Evolutionary conservation across 2,329 filamentous ascomycete species (phyloP).

Genomic region (Delphinella strobiligena): DNA sequence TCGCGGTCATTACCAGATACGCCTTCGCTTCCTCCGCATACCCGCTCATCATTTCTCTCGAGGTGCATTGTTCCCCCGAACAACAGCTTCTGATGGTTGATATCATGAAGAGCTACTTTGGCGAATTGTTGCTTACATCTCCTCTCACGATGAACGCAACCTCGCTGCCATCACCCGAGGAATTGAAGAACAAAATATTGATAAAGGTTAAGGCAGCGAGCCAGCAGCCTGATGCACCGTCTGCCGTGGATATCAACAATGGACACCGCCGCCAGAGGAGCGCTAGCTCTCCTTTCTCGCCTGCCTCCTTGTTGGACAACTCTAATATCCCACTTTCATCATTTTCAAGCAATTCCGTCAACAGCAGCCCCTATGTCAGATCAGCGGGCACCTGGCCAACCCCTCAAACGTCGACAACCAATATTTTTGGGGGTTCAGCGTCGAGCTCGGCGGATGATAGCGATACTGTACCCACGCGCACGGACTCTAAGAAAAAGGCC

Average conservation of each 20-base stretch:
- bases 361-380: neutral
- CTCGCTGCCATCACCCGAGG: slow-evolving; percentile 70
- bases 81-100: slow-evolving; percentile 84
- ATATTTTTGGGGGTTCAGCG: slow-evolving; percentile 23
- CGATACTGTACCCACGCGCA: slow-evolving; percentile 48
- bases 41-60: slow-evolving; percentile 86
- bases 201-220: slow-evolving; percentile 88
- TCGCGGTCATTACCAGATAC: slow-evolving; percentile 87
- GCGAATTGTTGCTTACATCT: slow-evolving; percentile 63
- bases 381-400: slow-evolving; percentile 34
- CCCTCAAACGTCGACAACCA: slow-evolving; percentile 33
- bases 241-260: slow-evolving; percentile 11
- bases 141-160: slow-evolving; percentile 57
- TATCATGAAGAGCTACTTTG: slow-evolving; percentile 77
- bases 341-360: slow-evolving; percentile 12
- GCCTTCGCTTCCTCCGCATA: slow-evolving; percentile 81
- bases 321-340: slow-evolving; percentile 36
- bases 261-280: slow-evolving; percentile 45
- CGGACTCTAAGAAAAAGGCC: slow-evolving; percentile 46
- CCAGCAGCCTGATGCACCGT: slow-evolving; percentile 21
- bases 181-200: slow-evolving; percentile 71
- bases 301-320: slow-evolving; percentile 50
- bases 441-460: slow-evolving; percentile 65
- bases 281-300: slow-evolving; percentile 64
- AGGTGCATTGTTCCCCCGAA: slow-evolving; percentile 76